phyloP scores from a whole-genome alignment of 2,329 filamentous ascomycete genomes.

The Graphiopsis chlorocephala region DNA sequence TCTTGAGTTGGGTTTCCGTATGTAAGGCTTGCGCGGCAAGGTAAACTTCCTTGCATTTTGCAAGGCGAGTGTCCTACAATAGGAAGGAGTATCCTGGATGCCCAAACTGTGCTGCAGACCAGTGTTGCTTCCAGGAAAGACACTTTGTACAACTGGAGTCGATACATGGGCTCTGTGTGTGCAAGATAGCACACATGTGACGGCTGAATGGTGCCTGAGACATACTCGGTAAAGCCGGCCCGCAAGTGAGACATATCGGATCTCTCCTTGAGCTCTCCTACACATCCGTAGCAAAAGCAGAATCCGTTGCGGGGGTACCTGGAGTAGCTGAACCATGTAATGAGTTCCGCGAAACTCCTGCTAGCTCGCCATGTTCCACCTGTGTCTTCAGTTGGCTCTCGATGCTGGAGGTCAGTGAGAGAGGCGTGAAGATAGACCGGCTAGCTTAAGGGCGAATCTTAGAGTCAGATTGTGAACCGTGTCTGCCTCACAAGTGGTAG shows the following conservation, averaged over 20 bases:
- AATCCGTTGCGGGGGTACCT: neutral
- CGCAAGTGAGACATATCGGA: neutral
- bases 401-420: neutral
- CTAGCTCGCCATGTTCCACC: neutral
- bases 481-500: neutral
- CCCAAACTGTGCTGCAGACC: neutral
- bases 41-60: neutral
- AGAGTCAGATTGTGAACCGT: neutral
- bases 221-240: neutral
- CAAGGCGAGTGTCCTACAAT: neutral
- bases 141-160: neutral
- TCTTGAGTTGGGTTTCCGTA: neutral
- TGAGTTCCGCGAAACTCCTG: neutral
- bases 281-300: neutral
- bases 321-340: neutral
- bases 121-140: neutral
- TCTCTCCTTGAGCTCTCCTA: neutral
- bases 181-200: neutral
- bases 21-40: neutral
- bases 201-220: neutral
- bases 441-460: neutral
- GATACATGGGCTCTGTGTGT: fast-evolving
- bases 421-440: neutral
- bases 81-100: neutral
- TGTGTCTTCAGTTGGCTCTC: neutral